Evolutionary conservation across 176 grass and related monocot species (phyloP), one percentile per base, ranked within the genome.

Genomic region (Oryza rufipogon): DNA sequence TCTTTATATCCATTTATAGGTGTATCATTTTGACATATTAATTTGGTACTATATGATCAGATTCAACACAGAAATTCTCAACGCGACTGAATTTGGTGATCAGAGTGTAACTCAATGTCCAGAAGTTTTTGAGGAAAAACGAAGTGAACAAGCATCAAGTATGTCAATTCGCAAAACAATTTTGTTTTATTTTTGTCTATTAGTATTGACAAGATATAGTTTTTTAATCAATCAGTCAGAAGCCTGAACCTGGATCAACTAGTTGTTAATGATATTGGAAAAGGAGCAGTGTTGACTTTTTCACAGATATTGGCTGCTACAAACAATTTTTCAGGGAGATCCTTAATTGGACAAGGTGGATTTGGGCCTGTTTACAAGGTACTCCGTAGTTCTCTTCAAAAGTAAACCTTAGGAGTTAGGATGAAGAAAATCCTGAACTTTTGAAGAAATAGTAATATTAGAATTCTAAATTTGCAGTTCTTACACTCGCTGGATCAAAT

Each of bases 341-440:
- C 81, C 41, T 69, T 87, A 32, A 12, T 81, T 60, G 85, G 71
- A 19, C 0, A 26, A 9, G 86, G 79, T 70, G 79, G 49, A 71
- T 87, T 87, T 63, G 86, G 86, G 2, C 3, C 25, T 64, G 52
- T 44, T 71, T 87, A 82, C 51, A 87, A 82, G 86, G 86, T 87
- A 82, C 34, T 36, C 34, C 34, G 34, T 41, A 41, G 60, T 36
- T 15, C 9, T 77, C 60, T 77, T 19, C 36, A 39, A 6, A 61
- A 0, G 6, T n/a, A 6, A 38, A 38, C 49, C 33, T 15, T 51
- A 51, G 47, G 10, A 75, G 58, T 14, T 49, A 49, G 73, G 11
- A 75, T 76, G 32, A 22, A 5, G 2, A 41, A 52, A 73, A 23
- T 38, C 32, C 60, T 77, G 0, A 9, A 77, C 33, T 4, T 8